These are phyloP conservation scores for Trifolium pratense DNA, from an alignment of 306 rosid genomes.

Conservation along the genomic window DNA sequence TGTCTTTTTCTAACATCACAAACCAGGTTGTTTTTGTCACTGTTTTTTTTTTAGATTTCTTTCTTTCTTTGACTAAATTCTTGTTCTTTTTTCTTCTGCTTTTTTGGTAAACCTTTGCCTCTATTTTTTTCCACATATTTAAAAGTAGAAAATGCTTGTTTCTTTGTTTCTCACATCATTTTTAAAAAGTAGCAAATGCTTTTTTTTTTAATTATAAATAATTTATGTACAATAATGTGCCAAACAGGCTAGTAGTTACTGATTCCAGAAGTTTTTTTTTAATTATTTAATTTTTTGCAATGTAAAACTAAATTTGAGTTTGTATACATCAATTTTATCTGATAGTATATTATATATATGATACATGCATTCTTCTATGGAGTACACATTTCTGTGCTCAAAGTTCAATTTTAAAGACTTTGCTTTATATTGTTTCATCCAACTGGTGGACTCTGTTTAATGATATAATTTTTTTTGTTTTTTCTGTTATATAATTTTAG, in stretches of 20 bases:
- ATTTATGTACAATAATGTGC: conserved; percentile 8
- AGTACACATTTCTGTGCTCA: neutral
- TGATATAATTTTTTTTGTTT: neutral
- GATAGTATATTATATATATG: too few species aligned
- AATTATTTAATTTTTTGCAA: too few species aligned
- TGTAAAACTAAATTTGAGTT: conserved; percentile 15
- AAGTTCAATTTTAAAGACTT: too few species aligned
- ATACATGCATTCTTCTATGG: neutral
- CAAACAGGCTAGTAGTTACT: neutral
- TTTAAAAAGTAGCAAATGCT: too few species aligned
- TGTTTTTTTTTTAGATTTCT: neutral
- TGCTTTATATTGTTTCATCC: too few species aligned
- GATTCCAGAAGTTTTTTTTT: neutral
- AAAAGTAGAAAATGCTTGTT: neutral
- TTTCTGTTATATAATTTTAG: neutral
- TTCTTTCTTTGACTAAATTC: neutral
- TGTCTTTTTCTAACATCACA: neutral
- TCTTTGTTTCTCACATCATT: too few species aligned
- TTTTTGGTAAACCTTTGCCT: neutral
- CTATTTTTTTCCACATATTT: neutral
- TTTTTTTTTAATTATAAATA: too few species aligned
- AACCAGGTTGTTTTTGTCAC: neutral
- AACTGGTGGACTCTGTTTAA: too few species aligned
- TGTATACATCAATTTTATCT: neutral
- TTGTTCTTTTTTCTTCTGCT: neutral